A percentile compares a stretch with the other conserved stretches of the same genome.
phyloP scores from a whole-genome alignment of 495 filamentous ascomycete species.

The Neurospora sp. region DNA sequence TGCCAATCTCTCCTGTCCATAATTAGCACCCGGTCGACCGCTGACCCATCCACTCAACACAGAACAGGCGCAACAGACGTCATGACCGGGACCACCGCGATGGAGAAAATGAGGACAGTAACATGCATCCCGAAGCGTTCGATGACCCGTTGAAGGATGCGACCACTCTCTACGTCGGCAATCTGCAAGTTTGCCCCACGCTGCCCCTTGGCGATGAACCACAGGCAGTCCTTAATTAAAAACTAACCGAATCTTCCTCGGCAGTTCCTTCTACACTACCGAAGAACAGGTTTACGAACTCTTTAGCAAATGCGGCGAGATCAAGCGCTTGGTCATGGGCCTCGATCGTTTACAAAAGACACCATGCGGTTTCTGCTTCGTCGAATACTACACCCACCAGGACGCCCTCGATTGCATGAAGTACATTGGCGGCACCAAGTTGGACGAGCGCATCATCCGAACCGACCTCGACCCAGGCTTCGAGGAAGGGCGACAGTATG shows the following conservation, averaged over 20 bases:
- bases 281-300: conserved; percentile 98
- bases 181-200: conserved; percentile 53
- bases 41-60: conserved; percentile 6
- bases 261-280: conserved; percentile 97
- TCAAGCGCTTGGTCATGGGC: conserved; percentile 97
- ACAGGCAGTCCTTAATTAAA: neutral
- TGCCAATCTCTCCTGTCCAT: neutral
- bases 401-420: conserved; percentile 97
- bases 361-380: conserved; percentile 97
- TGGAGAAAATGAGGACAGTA: conserved; percentile 33
- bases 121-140: conserved; percentile 41
- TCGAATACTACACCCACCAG: conserved; percentile 96
- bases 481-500: conserved; percentile 90
- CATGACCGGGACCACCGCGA: conserved; percentile 52
- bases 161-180: conserved; percentile 94
- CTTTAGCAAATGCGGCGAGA: conserved; percentile 93
- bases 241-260: conserved; percentile 1
- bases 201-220: neutral
- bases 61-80: conserved; percentile 52
- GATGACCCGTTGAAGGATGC: conserved; percentile 74
- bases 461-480: conserved; percentile 97
- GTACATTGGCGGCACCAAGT: conserved; percentile 96
- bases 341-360: conserved; percentile 95
- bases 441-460: conserved; percentile 92
- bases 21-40: neutral